Evolutionary conservation across 345 rosid genomes (phyloP).

Genomic region (Xanthoceras sorbifolium): DNA sequence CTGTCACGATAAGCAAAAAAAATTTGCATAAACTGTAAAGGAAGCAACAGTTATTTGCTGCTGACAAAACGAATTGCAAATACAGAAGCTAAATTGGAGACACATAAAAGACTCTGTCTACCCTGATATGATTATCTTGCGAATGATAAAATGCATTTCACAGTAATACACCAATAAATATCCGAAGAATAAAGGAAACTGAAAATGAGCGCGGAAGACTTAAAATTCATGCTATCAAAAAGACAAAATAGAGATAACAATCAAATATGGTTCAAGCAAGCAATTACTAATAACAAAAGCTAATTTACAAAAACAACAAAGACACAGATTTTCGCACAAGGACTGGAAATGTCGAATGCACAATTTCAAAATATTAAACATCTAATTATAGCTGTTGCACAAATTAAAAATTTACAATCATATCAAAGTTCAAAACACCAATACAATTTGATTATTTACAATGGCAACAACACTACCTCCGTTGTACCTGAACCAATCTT

Average conservation of each 20-base stretch:
- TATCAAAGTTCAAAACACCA: neutral
- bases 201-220: neutral
- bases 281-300: neutral
- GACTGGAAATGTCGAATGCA: neutral
- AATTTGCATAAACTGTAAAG: neutral
- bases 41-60: neutral
- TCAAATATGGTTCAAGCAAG: neutral
- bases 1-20: constrained; percentile 36
- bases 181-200: neutral
- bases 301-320: neutral
- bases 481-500: constrained; percentile 79
- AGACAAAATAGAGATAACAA: neutral
- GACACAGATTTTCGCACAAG: neutral
- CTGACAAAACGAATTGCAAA: neutral
- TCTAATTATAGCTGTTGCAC: neutral
- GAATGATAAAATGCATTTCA: neutral
- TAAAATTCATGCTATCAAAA: neutral
- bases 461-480: constrained; percentile 55
- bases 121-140: neutral
- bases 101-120: neutral
- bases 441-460: neutral
- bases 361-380: neutral
- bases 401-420: neutral
- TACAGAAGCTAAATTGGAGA: neutral
- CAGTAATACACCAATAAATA: neutral